phyloP scores from a whole-genome alignment of 192 early-diverging fungal species.

The Gamsiella multidivaricata region DNA sequence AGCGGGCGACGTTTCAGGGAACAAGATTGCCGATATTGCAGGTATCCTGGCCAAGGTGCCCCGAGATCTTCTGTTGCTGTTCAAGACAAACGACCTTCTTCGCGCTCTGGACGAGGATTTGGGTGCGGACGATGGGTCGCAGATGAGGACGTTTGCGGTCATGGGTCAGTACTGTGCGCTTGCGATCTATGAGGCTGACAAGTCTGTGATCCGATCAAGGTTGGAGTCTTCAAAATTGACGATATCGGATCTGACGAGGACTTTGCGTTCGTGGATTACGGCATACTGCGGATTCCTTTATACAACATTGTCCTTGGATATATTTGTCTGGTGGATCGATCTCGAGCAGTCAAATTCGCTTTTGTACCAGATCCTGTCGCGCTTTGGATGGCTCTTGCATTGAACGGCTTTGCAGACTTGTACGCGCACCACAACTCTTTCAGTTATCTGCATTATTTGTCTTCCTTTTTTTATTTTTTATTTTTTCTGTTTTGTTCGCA shows the following conservation, averaged over 20 bases:
- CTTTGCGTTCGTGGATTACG: slow-evolving; percentile 26
- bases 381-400: slow-evolving; percentile 6
- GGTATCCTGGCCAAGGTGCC: slow-evolving; percentile 88
- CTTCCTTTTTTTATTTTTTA: background rate
- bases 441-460: too few relatives aligned
- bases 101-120: slow-evolving; percentile 73
- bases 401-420: too few relatives aligned
- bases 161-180: slow-evolving; percentile 53
- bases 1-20: slow-evolving; percentile 55
- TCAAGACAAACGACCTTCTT: slow-evolving; percentile 94
- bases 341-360: slow-evolving; percentile 26
- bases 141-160: slow-evolving; percentile 54
- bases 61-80: slow-evolving; percentile 82
- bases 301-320: slow-evolving; percentile 29
- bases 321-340: slow-evolving; percentile 51
- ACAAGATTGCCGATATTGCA: slow-evolving; percentile 70
- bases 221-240: background rate
- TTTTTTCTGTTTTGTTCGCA: background rate
- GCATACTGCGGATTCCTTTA: slow-evolving; percentile 25
- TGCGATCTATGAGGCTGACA: slow-evolving; percentile 41
- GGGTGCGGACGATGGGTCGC: slow-evolving; percentile 49
- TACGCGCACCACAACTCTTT: too few relatives aligned
- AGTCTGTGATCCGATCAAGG: background rate
- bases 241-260: slow-evolving; percentile 15
- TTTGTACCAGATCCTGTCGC: background rate